phyloP scores from a whole-genome alignment of 257 asterid genomes.

The Solanum pimpinellifolium region DNA sequence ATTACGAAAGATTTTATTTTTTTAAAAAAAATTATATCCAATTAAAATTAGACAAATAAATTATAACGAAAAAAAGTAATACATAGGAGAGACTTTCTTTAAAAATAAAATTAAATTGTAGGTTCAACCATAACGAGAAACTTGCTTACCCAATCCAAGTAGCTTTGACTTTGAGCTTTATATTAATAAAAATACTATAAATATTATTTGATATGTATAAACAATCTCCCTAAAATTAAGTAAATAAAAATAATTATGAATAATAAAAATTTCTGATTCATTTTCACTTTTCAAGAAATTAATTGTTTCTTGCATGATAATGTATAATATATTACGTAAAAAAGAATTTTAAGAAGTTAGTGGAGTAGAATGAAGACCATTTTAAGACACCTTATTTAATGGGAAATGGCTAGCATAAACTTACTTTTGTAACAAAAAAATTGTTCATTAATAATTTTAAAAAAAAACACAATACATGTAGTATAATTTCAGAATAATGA shows the following conservation, averaged over 20 bases:
- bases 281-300: not conserved
- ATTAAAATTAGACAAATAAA: not conserved
- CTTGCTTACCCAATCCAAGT: not conserved
- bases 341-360: not conserved
- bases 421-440: too few relatives aligned
- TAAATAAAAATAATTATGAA: not conserved
- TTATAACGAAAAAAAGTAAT: not conserved
- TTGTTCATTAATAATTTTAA: too few relatives aligned
- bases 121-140: not conserved
- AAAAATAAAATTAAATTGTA: not conserved
- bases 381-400: not conserved
- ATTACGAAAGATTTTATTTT: rapidly evolving
- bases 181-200: not conserved
- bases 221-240: not conserved
- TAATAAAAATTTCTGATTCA: not conserved
- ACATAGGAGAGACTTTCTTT: not conserved
- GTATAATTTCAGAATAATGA: too few relatives aligned
- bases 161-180: not conserved
- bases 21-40: rapidly evolving
- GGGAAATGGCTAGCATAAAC: not conserved
- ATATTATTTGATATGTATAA: not conserved
- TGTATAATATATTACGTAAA: not conserved
- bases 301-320: not conserved
- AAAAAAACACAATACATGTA: too few relatives aligned
- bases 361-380: not conserved